Conservation (phyloP, 192 early-diverging fungal genomes). For the Backusella westeae region DNA sequence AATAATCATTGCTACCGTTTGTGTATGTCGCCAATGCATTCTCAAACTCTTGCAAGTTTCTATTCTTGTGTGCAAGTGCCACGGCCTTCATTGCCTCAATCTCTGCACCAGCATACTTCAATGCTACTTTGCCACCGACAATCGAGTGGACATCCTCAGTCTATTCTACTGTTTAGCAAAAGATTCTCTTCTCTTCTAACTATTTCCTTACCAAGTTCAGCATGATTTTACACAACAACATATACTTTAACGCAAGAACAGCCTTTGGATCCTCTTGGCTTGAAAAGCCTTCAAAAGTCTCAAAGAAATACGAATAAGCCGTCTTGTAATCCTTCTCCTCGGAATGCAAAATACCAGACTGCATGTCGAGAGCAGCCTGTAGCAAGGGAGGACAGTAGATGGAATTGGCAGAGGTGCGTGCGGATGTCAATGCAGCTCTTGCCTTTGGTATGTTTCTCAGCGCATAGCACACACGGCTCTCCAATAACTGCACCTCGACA, state of each 20-base stretch:
- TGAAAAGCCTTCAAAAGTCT: conserved; percentile 92
- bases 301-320: conserved; percentile 98
- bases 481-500: conserved; percentile 95
- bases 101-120: conserved; percentile 81
- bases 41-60: conserved; percentile 96
- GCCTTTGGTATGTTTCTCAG: conserved; percentile 92
- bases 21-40: conserved; percentile 81
- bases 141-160: conserved; percentile 92
- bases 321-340: conserved; percentile 99
- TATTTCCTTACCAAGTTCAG: conserved; percentile 72
- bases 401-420: conserved; percentile 93
- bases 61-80: conserved; percentile 93
- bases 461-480: conserved; percentile 91
- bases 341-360: conserved; percentile 96
- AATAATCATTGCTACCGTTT: conserved; percentile 59
- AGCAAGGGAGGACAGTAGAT: conserved; percentile 97
- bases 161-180: conserved; percentile 30
- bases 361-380: conserved; percentile 95
- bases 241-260: conserved; percentile 92
- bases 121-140: conserved; percentile 87
- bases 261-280: conserved; percentile 83
- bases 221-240: conserved; percentile 99
- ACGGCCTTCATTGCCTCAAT: conserved; percentile 94
- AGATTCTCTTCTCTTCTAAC: neutral
- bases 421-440: conserved; percentile 92